Evolutionary conservation across 306 rosid species (phyloP).

Genomic region (Luffa aegyptiaca): DNA sequence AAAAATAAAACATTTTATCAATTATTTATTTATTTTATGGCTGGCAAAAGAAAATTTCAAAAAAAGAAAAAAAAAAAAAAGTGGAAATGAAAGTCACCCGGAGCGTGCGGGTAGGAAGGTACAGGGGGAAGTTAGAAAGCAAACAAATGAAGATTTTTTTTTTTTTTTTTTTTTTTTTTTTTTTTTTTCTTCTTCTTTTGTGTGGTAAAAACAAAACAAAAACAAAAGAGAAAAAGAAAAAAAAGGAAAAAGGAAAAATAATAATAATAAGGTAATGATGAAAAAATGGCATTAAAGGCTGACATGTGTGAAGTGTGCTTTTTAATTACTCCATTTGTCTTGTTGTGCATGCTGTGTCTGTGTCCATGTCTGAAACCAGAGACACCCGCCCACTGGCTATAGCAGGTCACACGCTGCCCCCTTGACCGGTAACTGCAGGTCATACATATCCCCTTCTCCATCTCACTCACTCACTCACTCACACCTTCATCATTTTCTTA

Average conservation of each 20-base stretch:
- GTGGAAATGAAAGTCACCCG: conserved; percentile 6
- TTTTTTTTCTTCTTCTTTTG: background rate
- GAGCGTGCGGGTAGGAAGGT: conserved; percentile 6
- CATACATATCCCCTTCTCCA: background rate
- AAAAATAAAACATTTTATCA: no score
- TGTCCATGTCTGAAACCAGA: conserved; percentile 2
- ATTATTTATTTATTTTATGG: no score
- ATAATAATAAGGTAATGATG: conserved; percentile 11
- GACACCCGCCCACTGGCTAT: background rate
- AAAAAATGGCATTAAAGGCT: conserved; percentile 9
- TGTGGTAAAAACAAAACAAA: background rate
- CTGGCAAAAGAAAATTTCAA: no score
- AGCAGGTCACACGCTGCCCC: background rate
- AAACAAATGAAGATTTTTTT: background rate
- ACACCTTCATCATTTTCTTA: background rate
- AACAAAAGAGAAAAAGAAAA: background rate
- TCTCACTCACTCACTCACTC: background rate
- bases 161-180: background rate
- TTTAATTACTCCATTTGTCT: conserved; percentile 9
- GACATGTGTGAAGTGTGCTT: conserved; percentile 8
- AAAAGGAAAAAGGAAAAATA: background rate
- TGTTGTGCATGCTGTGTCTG: conserved; percentile 8
- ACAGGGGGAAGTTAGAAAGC: background rate
- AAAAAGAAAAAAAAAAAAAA: background rate
- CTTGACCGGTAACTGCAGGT: conserved; percentile 7